Conservation (phyloP, 805 yeast species). For the Pichia pseudocactophila region DNA sequence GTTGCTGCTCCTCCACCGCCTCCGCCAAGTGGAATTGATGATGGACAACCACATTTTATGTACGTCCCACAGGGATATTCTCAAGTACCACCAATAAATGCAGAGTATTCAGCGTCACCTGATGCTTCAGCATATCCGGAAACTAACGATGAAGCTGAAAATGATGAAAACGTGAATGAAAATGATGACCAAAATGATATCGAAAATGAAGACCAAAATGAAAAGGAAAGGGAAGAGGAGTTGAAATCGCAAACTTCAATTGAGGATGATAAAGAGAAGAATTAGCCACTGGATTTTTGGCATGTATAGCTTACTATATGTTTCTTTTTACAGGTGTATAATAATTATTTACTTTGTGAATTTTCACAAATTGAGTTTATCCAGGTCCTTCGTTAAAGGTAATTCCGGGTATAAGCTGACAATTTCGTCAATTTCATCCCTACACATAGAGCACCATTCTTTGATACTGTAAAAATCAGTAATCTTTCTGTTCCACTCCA, state of each 20-base stretch:
- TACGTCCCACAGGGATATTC: neutral
- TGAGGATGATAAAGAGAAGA: no score
- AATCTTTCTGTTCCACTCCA: conserved; percentile 60
- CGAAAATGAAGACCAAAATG: neutral
- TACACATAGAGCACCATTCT: conserved; percentile 47
- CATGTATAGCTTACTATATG: neutral
- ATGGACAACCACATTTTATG: neutral
- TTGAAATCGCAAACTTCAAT: no score
- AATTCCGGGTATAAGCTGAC: conserved; percentile 41
- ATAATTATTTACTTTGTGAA: no score
- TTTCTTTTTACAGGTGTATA: no score
- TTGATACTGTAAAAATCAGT: conserved; percentile 52
- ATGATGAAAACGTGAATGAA: neutral
- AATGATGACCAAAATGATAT: neutral
- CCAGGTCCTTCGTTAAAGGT: conserved; percentile 23
- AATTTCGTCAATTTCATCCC: conserved; percentile 31
- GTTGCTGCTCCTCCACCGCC: conserved; percentile 8
- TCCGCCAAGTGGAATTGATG: conserved; percentile 6
- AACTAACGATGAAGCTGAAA: neutral
- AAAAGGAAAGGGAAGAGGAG: neutral
- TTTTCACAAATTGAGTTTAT: neutral
- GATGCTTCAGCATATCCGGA: neutral
- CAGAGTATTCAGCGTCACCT: neutral
- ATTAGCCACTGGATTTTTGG: no score
- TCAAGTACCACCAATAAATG: neutral